Evolutionary conservation across 2,329 filamentous ascomycete genomes (phyloP).

Genomic region (Alternaria viburni): DNA sequence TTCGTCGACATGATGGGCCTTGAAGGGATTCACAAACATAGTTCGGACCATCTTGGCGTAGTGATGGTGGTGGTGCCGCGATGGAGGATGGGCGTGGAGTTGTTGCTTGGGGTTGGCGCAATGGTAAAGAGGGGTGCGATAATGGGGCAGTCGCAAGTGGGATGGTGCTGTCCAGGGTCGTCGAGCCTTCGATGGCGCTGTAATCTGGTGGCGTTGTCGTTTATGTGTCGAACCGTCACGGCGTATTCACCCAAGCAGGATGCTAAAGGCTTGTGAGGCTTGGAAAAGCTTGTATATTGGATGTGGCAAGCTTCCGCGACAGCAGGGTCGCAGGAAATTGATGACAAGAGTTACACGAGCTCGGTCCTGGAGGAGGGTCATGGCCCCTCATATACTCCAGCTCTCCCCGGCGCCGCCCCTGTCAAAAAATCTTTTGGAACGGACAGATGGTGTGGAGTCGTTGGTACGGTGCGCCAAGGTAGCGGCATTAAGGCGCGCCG

Average conservation of each 20-base stretch:
- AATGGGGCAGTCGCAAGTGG: slow-evolving; percentile 12
- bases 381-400: slow-evolving; percentile 7
- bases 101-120: slow-evolving; percentile 20
- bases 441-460: slow-evolving; percentile 11
- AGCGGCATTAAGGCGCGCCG: slow-evolving; percentile 12
- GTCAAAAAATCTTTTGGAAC: slow-evolving; percentile 9
- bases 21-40: slow-evolving; percentile 57
- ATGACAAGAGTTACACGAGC: background rate
- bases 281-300: slow-evolving; percentile 34
- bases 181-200: background rate
- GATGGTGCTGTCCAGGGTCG: slow-evolving; percentile 7
- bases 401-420: background rate
- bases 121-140: slow-evolving; percentile 3
- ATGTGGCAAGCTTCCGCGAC: slow-evolving; percentile 5
- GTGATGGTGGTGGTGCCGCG: slow-evolving; percentile 6
- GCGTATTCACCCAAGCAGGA: slow-evolving; percentile 24
- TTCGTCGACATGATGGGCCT: slow-evolving; percentile 57
- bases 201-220: background rate
- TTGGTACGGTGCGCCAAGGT: slow-evolving; percentile 8
- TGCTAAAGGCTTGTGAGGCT: slow-evolving; percentile 32
- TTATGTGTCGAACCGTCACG: slow-evolving; percentile 21
- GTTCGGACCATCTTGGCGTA: slow-evolving; percentile 44
- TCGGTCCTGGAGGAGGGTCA: background rate
- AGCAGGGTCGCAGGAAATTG: background rate
- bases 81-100: slow-evolving; percentile 2